Percentiles rank a stretch among this genome's conserved stretches.
These are phyloP conservation scores for Pterocarpus santalinus DNA, from an alignment of 306 rosid genomes.

Conservation along the genomic window DNA sequence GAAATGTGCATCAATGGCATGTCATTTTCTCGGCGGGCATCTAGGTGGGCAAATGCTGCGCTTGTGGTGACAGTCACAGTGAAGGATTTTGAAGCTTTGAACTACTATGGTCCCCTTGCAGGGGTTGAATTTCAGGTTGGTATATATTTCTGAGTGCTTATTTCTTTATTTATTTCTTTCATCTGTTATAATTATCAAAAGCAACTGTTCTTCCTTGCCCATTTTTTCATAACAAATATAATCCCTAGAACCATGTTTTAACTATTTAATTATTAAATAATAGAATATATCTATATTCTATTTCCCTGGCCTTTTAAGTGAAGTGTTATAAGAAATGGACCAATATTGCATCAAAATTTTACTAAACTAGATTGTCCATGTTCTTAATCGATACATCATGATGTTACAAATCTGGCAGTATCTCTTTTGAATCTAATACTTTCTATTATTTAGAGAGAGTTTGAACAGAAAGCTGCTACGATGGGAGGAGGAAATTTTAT, in stretches of 20 bases:
- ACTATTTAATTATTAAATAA: slow-evolving; percentile 21
- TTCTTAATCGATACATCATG: slow-evolving; percentile 22
- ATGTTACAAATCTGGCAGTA: slow-evolving; percentile 1
- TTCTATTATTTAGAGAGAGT: slow-evolving; percentile 67
- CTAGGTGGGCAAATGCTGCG: slow-evolving; percentile 99
- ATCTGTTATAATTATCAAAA: slow-evolving; percentile 23
- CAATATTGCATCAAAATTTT: slow-evolving; percentile 15
- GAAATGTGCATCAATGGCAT: slow-evolving; percentile 95
- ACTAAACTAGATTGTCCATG: slow-evolving; percentile 6
- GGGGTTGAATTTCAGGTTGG: slow-evolving; percentile 94
- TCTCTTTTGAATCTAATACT: slow-evolving; percentile 37
- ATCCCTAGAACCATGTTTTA: slow-evolving; percentile 25
- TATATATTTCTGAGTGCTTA: slow-evolving; percentile 9
- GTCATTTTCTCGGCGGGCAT: slow-evolving; percentile 96
- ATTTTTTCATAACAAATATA: slow-evolving; percentile 13
- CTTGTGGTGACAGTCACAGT: slow-evolving; percentile 84
- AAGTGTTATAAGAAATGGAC: slow-evolving; percentile 23
- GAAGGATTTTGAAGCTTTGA: slow-evolving; percentile 77
- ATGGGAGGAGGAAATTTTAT: slow-evolving; percentile 93
- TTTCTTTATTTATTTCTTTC: slow-evolving; percentile 12
- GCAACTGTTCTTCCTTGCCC: slow-evolving; percentile 35
- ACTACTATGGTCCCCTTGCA: slow-evolving; percentile 80
- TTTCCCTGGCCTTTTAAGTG: background rate
- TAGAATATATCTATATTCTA: slow-evolving; percentile 14
- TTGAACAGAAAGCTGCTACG: slow-evolving; percentile 81